These are phyloP conservation scores for Entomortierella chlamydospora DNA, from an alignment of 192 early-diverging fungal species.

Conservation along the genomic window DNA sequence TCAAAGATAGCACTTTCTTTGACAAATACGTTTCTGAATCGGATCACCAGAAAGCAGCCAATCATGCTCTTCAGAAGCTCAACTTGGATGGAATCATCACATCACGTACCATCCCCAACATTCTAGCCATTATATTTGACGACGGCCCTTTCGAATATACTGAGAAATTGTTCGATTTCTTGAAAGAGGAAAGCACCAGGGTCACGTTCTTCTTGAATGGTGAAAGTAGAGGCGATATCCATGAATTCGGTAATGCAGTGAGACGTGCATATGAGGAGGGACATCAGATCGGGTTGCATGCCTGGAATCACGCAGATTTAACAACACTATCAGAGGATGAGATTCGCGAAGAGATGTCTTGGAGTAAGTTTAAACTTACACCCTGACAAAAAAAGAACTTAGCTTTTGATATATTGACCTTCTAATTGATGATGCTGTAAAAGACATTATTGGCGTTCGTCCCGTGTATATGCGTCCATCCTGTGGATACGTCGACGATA, in stretches of 20 bases:
- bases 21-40: not conserved
- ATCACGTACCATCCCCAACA: not conserved
- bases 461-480: conserved; percentile 70
- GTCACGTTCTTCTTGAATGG: conserved; percentile 55
- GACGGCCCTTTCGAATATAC: conserved; percentile 35
- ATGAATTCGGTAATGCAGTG: conserved; percentile 19
- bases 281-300: conserved; percentile 69
- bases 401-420: no score
- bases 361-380: conserved; percentile 8
- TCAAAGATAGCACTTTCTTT: not conserved
- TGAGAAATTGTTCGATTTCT: conserved; percentile 23
- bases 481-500: conserved; percentile 42
- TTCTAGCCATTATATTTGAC: conserved; percentile 38
- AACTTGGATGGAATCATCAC: not conserved
- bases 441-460: conserved; percentile 60
- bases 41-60: not conserved
- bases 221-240: conserved; percentile 20
- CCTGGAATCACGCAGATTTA: conserved; percentile 60
- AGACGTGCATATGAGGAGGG: conserved; percentile 57
- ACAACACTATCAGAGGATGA: conserved; percentile 34
- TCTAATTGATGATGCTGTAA: conserved; percentile 58
- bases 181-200: conserved; percentile 20
- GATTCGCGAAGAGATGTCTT: conserved; percentile 10
- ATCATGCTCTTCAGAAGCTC: conserved; percentile 15
- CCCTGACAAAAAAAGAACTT: no score